Conservation (phyloP, 2,329 filamentous ascomycete genomes). For the Pyrenophora graminea region DNA sequence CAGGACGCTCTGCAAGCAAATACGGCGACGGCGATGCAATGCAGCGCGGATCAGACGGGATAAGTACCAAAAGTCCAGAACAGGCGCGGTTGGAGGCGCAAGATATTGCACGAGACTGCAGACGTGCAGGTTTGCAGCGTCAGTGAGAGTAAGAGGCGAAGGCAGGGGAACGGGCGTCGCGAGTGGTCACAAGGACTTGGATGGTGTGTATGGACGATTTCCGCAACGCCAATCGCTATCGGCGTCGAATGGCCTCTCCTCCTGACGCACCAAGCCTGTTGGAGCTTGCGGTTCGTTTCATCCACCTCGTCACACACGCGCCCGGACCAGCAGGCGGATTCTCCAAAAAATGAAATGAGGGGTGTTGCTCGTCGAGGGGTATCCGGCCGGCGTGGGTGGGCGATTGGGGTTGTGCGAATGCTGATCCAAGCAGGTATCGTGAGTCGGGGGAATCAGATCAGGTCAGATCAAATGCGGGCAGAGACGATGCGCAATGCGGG, state of each 20-base stretch:
- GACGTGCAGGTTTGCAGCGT: conserved; percentile 16
- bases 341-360: conserved; percentile 23
- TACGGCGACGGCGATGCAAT: conserved; percentile 23
- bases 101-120: conserved; percentile 19
- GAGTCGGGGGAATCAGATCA: conserved; percentile 23
- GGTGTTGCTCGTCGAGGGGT: conserved; percentile 24
- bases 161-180: conserved; percentile 21
- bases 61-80: conserved; percentile 6
- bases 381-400: conserved; percentile 10
- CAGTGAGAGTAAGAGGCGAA: conserved; percentile 20
- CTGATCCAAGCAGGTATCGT: conserved; percentile 7
- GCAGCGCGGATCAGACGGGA: conserved; percentile 14
- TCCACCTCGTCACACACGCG: conserved; percentile 36
- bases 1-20: conserved; percentile 13
- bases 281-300: conserved; percentile 29
- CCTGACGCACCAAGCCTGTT: conserved; percentile 30
- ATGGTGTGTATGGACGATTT: conserved; percentile 15
- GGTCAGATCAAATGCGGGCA: conserved; percentile 19
- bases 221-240: conserved; percentile 29
- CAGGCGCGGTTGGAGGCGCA: conserved; percentile 12
- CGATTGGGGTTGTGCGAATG: conserved; percentile 9
- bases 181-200: conserved; percentile 32
- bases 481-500: conserved; percentile 19
- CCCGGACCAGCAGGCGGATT: conserved; percentile 31
- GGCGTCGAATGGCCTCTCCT: conserved; percentile 24